These are phyloP conservation scores for Candida tunisiensis DNA, from an alignment of 1,139 yeast genomes.

Conservation along the genomic window DNA sequence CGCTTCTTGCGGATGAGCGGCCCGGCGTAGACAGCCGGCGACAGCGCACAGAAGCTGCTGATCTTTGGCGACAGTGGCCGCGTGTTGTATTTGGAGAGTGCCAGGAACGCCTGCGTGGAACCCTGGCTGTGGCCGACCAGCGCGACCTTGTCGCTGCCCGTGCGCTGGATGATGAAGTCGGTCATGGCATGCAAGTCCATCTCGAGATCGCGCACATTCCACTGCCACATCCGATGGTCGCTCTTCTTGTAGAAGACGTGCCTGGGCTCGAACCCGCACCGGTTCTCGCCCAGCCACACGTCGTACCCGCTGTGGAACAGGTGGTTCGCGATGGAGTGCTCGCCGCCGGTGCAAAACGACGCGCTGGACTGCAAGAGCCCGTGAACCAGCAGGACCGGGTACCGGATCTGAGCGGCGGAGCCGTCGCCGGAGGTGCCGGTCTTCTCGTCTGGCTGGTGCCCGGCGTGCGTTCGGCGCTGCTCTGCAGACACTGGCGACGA, in stretches of 20 bases:
- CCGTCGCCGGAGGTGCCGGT: neutral
- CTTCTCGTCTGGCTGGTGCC: neutral
- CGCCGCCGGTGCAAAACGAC: slow-evolving; percentile 65
- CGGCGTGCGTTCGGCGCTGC: neutral
- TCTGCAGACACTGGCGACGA: neutral
- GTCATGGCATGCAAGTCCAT: slow-evolving; percentile 72
- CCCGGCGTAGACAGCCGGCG: slow-evolving; percentile 90
- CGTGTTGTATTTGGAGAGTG: slow-evolving; percentile 31
- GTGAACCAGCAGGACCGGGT: slow-evolving; percentile 63
- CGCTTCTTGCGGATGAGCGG: slow-evolving; percentile 34
- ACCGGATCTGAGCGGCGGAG: slow-evolving; percentile 6
- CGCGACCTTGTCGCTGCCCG: slow-evolving; percentile 31
- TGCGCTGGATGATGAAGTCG: slow-evolving; percentile 33
- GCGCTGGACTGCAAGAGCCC: slow-evolving; percentile 83
- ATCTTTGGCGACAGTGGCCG: slow-evolving; percentile 30
- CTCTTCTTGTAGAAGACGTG: slow-evolving; percentile 29
- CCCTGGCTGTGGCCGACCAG: slow-evolving; percentile 87
- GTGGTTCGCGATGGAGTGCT: slow-evolving; percentile 46
- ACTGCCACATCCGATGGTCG: slow-evolving; percentile 41
- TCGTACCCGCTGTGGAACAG: slow-evolving; percentile 54
- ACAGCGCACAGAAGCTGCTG: slow-evolving; percentile 54
- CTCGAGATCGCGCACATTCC: slow-evolving; percentile 73
- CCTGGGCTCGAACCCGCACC: slow-evolving; percentile 67
- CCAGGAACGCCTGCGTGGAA: slow-evolving; percentile 65
- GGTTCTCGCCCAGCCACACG: slow-evolving; percentile 87